Conservation (phyloP, 1,284 basidiomycete species). For the Mycena citricolor region DNA sequence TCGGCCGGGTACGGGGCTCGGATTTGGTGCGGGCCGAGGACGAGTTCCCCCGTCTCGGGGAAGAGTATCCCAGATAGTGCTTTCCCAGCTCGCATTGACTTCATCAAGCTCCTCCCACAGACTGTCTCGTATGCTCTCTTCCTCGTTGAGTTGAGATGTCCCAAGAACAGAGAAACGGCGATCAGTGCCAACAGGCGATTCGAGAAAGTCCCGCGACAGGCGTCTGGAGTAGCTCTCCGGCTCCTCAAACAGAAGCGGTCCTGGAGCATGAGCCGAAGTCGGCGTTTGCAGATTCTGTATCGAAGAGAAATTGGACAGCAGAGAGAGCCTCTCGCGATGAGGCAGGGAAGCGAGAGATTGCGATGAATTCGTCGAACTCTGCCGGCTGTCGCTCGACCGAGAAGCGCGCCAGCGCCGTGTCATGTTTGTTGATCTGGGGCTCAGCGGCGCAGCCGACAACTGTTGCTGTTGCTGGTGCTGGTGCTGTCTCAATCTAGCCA, state of each 20-base stretch:
- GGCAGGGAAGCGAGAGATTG: slow-evolving; percentile 25
- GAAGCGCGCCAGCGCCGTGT: slow-evolving; percentile 20
- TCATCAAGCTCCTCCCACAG: too few species aligned
- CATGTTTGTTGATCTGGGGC: slow-evolving; percentile 8
- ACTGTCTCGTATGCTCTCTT: too few species aligned
- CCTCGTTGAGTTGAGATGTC: too few species aligned
- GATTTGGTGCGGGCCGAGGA: slow-evolving; percentile 25
- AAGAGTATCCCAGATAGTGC: too few species aligned
- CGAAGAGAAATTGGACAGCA: slow-evolving; percentile 35
- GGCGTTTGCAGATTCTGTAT: slow-evolving; percentile 38
- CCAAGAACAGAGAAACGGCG: slow-evolving; percentile 41
- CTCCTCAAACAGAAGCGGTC: slow-evolving; percentile 40
- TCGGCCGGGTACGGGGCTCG: too few species aligned
- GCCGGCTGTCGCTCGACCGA: slow-evolving; percentile 19
- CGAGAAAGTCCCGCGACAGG: slow-evolving; percentile 21
- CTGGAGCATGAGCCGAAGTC: slow-evolving; percentile 27
- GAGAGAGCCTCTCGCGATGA: slow-evolving; percentile 32
- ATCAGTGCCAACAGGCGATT: slow-evolving; percentile 25
- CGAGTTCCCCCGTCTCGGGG: too few species aligned
- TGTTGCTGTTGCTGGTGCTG: slow-evolving; percentile 9
- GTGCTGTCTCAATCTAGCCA: slow-evolving; percentile 4
- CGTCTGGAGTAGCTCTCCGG: slow-evolving; percentile 36
- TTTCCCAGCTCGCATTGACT: too few species aligned
- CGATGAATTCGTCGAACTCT: slow-evolving; percentile 20
- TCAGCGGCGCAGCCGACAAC: slow-evolving; percentile 1